A percentile compares a stretch with the other conserved stretches of the same genome.
Conservation (phyloP, 2,329 filamentous ascomycete species). For the Diaporthe sp. region DNA sequence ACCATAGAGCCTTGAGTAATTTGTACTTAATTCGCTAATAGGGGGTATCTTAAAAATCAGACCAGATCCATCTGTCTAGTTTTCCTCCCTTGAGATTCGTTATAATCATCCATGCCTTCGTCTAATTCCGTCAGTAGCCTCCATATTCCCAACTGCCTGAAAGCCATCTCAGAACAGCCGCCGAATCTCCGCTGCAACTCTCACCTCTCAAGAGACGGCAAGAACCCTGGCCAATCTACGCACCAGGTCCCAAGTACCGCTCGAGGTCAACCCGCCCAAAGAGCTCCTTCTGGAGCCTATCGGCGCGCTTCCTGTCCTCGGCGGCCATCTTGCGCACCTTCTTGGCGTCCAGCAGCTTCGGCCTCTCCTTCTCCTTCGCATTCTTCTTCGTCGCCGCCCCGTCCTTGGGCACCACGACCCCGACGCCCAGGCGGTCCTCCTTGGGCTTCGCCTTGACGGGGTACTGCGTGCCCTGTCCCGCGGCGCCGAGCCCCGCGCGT, state of each 20-base stretch:
- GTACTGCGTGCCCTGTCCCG: slow-evolving; percentile 79
- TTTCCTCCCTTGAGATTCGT: not conserved
- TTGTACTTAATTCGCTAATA: slow-evolving; percentile 15
- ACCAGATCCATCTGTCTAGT: slow-evolving; percentile 8
- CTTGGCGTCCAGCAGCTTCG: slow-evolving; percentile 76
- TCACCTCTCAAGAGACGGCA: not conserved
- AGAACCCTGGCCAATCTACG: not conserved
- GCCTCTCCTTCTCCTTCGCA: slow-evolving; percentile 60
- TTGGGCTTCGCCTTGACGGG: slow-evolving; percentile 83
- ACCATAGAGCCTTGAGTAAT: not conserved
- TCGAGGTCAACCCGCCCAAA: slow-evolving; percentile 83
- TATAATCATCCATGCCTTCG: not conserved
- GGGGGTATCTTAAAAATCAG: slow-evolving; percentile 30
- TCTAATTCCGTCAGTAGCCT: too few relatives aligned
- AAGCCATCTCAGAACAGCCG: not conserved
- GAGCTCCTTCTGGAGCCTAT: slow-evolving; percentile 78
- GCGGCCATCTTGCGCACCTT: slow-evolving; percentile 73
- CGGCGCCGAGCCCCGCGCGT: slow-evolving; percentile 78
- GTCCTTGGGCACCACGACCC: slow-evolving; percentile 62
- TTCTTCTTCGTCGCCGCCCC: slow-evolving; percentile 58
- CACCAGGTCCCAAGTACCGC: slow-evolving; percentile 72
- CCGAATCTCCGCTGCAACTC: not conserved
- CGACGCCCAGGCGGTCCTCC: slow-evolving; percentile 81
- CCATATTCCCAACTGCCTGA: not conserved
- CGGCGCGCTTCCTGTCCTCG: slow-evolving; percentile 73